Evolutionary conservation across 2,329 filamentous ascomycete species (phyloP), one percentile per base, ranked within the genome.

Genomic region (Pestalotiopsis sp.): DNA sequence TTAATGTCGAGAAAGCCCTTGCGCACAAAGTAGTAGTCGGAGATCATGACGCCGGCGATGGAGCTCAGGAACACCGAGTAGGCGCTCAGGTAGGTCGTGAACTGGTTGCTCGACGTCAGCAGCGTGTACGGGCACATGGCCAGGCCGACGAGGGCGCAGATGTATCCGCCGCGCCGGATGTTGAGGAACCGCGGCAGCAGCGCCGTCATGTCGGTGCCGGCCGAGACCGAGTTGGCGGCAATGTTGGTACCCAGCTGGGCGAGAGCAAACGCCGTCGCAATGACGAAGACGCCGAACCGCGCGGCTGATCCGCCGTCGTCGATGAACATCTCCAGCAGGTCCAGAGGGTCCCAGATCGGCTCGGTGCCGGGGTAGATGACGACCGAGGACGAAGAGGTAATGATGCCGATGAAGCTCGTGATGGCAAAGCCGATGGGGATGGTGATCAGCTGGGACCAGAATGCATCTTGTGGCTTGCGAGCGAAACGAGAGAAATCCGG

Each of bases 21-120:
- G 68, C 95, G 92, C 4, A 97, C 93, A 68, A 92, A 71, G 80
- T 97, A 98, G 83, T 98, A 98, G 80, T 98, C 95, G 73, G 86
- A 88, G 70, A 94, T 85, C 83, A 97, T 96, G 72, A 97, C 93
- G n/a, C 95, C 95, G 0, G 93, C 94, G 71, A 98, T 97, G 58
- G 92, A 94, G 69, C 92, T 95, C n/a, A 98, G 87, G 82, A 98
- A 98, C 68, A 98, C 94, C 3, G 92, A 94, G 83, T 97, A 97
- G 1, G 95, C 92, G 0, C 93, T 96, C 0, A 98, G 89, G 77
- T 97, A 97, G 3, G 93, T 97, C 0, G 93, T 96, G 83, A 97
- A 97, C 80, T 91, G 90, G 83, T 95, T 97, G 59, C 89, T 89
- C 59, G 84, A 84, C 2, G 87, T 90, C 9, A 97, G 87, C 0